Base-by-base conservation (phyloP, 805 yeast species). In the Saturnispora quitensis region DNA sequence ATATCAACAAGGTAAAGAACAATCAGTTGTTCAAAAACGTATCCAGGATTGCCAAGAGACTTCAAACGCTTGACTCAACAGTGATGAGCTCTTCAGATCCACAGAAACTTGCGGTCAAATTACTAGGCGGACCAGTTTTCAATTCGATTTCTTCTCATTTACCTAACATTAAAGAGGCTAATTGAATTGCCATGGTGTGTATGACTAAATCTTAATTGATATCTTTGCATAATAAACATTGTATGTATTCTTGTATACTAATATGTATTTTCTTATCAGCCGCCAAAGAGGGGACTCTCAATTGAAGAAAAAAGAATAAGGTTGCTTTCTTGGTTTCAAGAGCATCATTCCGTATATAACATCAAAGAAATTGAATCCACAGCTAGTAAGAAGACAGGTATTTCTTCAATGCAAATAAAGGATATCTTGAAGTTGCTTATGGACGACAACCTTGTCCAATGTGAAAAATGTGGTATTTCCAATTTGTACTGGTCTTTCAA, bases 401-500 rank as follows among this genome's bases (percentile, higher is more conserved):
- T 79, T 6, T 71, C 76, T n/a, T 60, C 78, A 0, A 77, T 78
- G 77, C 74, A 76, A 48, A 76, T 79, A 40, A 79, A 80, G 57
- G 81, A 75, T 9, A 55, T 78, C 1, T 56, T 79, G 9, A 75
- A 74, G 42, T 56, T 61, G 3, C 67, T 79, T 52, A 58, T 76
- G 9, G 81, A 77, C 55, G 84, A 79, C 49, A 73, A 69, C 24
- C 56, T 76, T 31, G 69, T 78, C 7, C 71, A 70, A 43, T 69
- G 71, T 40, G 81, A 76, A 54, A 80, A 80, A 60, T 78, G 84
- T 60, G 86, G 85, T 0, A 66, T 68, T 13, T 68, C 74, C 13
- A 75, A 75, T 50, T 64, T 77, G 3, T 79, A 76, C 53, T 79
- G 81, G 80, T 67, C 75, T 48, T 77, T 74, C 61, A 64, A 61